Base-by-base conservation (phyloP, 2,329 filamentous ascomycete species). In the Beauveria asiatica region DNA sequence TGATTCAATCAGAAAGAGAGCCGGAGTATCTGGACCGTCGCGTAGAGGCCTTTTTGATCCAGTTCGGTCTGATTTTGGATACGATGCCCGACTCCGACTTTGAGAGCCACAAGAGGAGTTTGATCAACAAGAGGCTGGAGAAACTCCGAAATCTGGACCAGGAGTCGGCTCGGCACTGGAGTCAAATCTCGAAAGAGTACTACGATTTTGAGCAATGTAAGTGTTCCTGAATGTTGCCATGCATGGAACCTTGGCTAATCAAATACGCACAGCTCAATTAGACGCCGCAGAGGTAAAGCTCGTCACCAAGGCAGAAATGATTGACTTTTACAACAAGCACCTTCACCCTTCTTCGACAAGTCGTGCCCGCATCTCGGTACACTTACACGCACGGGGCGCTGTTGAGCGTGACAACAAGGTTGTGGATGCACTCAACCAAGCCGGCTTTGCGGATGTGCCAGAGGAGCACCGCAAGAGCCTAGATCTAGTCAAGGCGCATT, bases 1-100 rank as follows among this genome's bases (percentile, higher is more conserved):
- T 97, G 63, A 91, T 99, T 33, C 94, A 99, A 76, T 96, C 91
- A 70, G 93, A 99, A 74, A 88, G 88, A 70, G 85, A 87, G 2
- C 88, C 90, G 0, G 80, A 87, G 46, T 97, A 95, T 68, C 78
- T 99, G 2, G 92, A 97, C 70, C 83, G 84, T 5, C 85, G 94
- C 21, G 96, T 97, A 63, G 91, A 97, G 68, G 81, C 85, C 2
- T 97, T 97, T 79, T 75, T 99, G 45, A 77, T 77, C 25, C 78
- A 79, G 16, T 92, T 91, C 64, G 83, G 81, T 21, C 77, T 82
- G 48, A 85, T 78, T 3, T 74, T 97, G 25, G 78, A 83, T 50
- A 80, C 86, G 3, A 96, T 97, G 92, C 82, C 82, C 3, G 86
- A 93, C 1, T 78, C 84, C 1, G 90, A 93, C 10, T 97, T 99